These are phyloP conservation scores for Metschnikowia gelsemii DNA, from an alignment of 805 yeast species.

Conservation along the genomic window DNA sequence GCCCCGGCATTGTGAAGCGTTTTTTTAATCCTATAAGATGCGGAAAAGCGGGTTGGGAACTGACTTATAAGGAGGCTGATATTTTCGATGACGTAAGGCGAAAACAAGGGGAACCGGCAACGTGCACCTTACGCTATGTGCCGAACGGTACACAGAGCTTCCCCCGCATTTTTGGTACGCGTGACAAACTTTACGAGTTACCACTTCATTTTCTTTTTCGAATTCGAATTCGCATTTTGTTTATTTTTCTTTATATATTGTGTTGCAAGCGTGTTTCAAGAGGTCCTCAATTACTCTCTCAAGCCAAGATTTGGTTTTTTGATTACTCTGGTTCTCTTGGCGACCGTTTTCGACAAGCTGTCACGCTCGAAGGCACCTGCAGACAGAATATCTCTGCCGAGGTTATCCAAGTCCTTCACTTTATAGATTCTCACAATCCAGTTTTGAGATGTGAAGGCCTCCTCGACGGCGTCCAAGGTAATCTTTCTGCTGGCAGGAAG, in stretches of 20 bases:
- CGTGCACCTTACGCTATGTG: neutral
- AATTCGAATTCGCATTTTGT: too few relatives aligned
- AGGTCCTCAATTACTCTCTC: constrained; percentile 33
- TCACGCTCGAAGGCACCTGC: constrained; percentile 53
- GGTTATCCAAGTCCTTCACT: constrained; percentile 81
- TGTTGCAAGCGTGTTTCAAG: neutral
- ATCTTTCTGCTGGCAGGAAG: constrained; percentile 52
- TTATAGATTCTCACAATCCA: constrained; percentile 95
- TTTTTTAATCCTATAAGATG: neutral
- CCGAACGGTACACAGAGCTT: neutral
- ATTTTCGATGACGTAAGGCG: neutral
- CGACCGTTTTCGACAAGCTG: constrained; percentile 23
- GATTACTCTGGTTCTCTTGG: constrained; percentile 42
- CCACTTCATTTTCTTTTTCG: too few relatives aligned
- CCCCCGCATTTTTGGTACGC: neutral
- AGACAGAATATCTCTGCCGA: constrained; percentile 75
- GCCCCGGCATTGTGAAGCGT: constrained; percentile 28
- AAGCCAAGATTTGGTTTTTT: constrained; percentile 57
- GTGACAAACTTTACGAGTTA: neutral
- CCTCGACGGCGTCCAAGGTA: constrained; percentile 76
- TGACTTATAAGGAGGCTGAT: neutral
- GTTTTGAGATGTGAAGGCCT: constrained; percentile 92
- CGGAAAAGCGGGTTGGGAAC: neutral
- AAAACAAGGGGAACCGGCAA: neutral
- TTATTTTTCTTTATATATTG: neutral